These are phyloP conservation scores for Aschersonia sp. DNA, from an alignment of 2,329 filamentous ascomycete species.

Conservation along the genomic window DNA sequence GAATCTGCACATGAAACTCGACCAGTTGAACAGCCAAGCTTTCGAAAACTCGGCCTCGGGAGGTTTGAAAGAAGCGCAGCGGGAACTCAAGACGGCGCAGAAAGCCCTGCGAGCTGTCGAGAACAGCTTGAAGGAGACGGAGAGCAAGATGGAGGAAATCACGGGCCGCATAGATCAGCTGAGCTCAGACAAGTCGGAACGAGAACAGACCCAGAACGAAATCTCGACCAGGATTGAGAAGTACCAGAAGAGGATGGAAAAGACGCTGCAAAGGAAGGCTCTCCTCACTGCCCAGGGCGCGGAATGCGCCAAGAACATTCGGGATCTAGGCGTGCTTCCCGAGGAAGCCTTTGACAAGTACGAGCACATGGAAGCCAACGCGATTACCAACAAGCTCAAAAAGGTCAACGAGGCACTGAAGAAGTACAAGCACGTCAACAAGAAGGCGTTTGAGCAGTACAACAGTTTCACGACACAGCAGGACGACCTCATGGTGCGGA, in stretches of 20 bases:
- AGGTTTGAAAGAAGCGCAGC: slow-evolving; percentile 62
- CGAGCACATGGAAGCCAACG: slow-evolving; percentile 64
- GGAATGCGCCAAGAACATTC: slow-evolving; percentile 77
- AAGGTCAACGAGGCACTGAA: slow-evolving; percentile 88
- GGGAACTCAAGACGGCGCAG: slow-evolving; percentile 66
- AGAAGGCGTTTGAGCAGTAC: slow-evolving; percentile 98
- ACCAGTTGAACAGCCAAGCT: slow-evolving; percentile 67
- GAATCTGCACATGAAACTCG: slow-evolving; percentile 73
- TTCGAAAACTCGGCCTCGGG: slow-evolving; percentile 49
- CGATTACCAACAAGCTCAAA: slow-evolving; percentile 56
- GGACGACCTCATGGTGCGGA: slow-evolving; percentile 69
- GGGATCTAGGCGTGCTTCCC: slow-evolving; percentile 81
- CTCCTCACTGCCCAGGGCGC: slow-evolving; percentile 61
- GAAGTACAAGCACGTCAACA: slow-evolving; percentile 97
- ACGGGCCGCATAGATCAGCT: slow-evolving; percentile 39
- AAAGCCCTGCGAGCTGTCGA: slow-evolving; percentile 54
- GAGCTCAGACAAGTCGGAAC: slow-evolving; percentile 41
- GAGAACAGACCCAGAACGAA: slow-evolving; percentile 59
- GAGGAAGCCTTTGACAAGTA: slow-evolving; percentile 92
- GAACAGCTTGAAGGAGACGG: slow-evolving; percentile 57
- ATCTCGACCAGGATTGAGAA: slow-evolving; percentile 67
- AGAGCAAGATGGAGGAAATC: slow-evolving; percentile 48
- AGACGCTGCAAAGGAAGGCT: slow-evolving; percentile 78
- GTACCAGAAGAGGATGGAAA: slow-evolving; percentile 81
- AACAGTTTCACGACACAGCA: slow-evolving; percentile 91